Base-by-base conservation (phyloP, 2,329 filamentous ascomycete genomes). In the Claviceps paspali region DNA sequence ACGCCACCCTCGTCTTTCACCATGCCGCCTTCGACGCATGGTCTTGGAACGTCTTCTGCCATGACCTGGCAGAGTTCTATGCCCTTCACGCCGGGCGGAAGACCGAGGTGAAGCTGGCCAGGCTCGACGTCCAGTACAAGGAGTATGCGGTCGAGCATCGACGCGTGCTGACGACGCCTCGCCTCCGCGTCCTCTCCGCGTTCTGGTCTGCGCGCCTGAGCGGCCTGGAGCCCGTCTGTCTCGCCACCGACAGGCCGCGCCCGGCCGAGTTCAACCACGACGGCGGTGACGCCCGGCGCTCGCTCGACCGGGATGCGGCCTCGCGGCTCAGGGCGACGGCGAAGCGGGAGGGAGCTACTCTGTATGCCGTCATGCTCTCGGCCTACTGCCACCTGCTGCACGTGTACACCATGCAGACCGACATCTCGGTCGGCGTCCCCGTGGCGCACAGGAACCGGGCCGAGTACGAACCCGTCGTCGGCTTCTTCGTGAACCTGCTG, bases 371-470 rank as follows among this genome's bases (percentile, higher is more conserved):
- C 9, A 35, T 35, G 33, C 33, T 35, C 7, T 15, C 33, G 2
- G 17, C 33, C 4, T 35, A 35, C 33, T 35, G 33, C 33, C 28
- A 27, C 33, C 23, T 35, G 17, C n/a, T 35, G 33, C 14, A 23
- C 6, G 22, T 35, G 5, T 35, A 35, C 18, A 35, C 33, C 1
- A 35, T 35, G 33, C 33, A 35, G 24, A 23, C 9, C 15, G 24
- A 27, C 14, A 35, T 35, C 21, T 15, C 18, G 6, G 18, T 35
- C 3, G 33, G 33, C 10, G 14, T 35, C 10, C 33, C 33, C 15
- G 33, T 19, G 5, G 11, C 33, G 23, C 33, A 35, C 11, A 11
- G 33, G 14, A 27, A 23, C 11, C 33, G 33, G 5, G 14, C 24
- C 23, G 33, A 35, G 24, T 35, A 35, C 15, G 33, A 35, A 17